These are phyloP conservation scores for Aleurites moluccanus DNA, from an alignment of 441 rosid species.

Conservation along the genomic window DNA sequence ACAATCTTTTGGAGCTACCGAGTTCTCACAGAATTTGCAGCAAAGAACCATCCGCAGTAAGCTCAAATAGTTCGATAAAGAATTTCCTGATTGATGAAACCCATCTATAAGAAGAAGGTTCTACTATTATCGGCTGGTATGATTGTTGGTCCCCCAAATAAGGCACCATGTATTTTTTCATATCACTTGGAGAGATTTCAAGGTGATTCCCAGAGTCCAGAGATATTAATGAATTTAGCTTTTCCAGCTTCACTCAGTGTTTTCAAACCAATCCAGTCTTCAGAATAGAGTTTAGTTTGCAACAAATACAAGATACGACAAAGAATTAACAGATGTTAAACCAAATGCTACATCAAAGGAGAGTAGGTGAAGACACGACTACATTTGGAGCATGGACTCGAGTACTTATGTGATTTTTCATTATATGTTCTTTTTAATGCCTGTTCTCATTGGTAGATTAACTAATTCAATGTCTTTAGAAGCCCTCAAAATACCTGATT, in stretches of 20 bases:
- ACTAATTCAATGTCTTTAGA: too few relatives aligned
- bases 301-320: background rate
- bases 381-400: too few relatives aligned
- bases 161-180: constrained; percentile 65
- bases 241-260: constrained; percentile 76
- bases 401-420: too few relatives aligned
- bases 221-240: constrained; percentile 57
- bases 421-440: background rate
- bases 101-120: constrained; percentile 37
- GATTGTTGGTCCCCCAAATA: constrained; percentile 53
- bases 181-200: constrained; percentile 44
- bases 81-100: constrained; percentile 32
- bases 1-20: background rate
- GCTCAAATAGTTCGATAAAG: too few relatives aligned
- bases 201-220: constrained; percentile 68
- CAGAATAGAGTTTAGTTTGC: constrained; percentile 68
- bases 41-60: constrained; percentile 35
- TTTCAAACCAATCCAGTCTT: constrained; percentile 89
- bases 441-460: too few relatives aligned
- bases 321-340: background rate
- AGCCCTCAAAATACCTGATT: background rate
- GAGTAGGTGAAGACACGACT: background rate
- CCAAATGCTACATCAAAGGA: background rate
- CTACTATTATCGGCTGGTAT: constrained; percentile 15
- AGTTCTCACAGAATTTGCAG: constrained; percentile 21